These are phyloP conservation scores for Plectosphaerella plurivora DNA, from an alignment of 2,329 filamentous ascomycete species.

Conservation along the genomic window DNA sequence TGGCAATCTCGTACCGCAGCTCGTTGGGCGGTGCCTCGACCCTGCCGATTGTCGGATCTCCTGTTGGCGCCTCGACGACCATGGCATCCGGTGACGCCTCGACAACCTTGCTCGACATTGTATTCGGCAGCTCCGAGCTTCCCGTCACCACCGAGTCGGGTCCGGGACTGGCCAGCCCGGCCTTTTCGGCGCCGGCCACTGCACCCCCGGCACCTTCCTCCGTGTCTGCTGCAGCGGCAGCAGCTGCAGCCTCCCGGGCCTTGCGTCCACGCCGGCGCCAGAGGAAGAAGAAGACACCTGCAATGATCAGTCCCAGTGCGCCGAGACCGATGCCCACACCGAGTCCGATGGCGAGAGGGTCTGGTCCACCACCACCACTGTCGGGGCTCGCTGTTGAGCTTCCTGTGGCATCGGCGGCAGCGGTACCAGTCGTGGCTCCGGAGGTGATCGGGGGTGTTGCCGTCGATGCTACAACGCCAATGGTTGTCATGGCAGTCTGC, in stretches of 20 bases:
- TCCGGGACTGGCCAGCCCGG: not conserved
- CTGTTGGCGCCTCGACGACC: not conserved
- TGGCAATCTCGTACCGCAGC: not conserved
- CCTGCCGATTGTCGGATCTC: not conserved
- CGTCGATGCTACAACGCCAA: not conserved
- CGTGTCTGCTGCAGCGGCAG: constrained; percentile 2
- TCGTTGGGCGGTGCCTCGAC: not conserved
- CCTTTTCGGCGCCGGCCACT: too few relatives aligned
- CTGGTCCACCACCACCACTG: not conserved
- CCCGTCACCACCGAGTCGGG: not conserved
- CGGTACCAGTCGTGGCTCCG: not conserved
- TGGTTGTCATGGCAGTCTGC: not conserved
- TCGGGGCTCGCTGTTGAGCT: not conserved
- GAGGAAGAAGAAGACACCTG: constrained; percentile 33
- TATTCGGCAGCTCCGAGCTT: not conserved
- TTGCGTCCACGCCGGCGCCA: constrained; percentile 28
- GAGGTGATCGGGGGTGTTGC: not conserved
- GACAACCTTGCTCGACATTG: not conserved
- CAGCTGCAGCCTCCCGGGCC: constrained; percentile 8
- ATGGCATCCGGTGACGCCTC: not conserved
- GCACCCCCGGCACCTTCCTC: not conserved
- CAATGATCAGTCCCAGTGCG: constrained; percentile 30
- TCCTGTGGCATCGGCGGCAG: not conserved
- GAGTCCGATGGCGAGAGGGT: constrained; percentile 1
- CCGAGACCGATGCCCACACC: constrained; percentile 24